Base-by-base conservation (phyloP, 2,329 filamentous ascomycete species). In the Cercospora brassicicola region DNA sequence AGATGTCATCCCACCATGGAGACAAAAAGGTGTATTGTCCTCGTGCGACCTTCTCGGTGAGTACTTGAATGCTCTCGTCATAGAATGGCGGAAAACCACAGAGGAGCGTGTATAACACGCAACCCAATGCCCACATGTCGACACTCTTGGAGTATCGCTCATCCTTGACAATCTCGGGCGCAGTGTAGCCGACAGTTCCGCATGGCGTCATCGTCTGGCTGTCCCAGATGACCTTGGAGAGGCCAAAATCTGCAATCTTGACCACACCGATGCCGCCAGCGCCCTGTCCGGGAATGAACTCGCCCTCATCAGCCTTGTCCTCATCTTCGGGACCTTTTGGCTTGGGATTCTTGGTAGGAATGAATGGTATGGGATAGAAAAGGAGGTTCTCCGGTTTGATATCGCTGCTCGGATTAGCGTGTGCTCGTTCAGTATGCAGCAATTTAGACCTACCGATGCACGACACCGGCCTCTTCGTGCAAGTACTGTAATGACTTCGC, bases 1-100 rank as follows among this genome's bases (percentile, higher is more conserved):
- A 97, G 69, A 99, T 98, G 67, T 97, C 94, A 74, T 99, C 95
- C 95, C 95, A 99, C 95, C 95, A 99, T 0, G 95, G 95, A 2
- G 94, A 98, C 53, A 99, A 83, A 83, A 99, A 99, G 0, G 95
- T 98, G 79, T 95, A 99, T 82, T 98, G 93, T 59, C 95, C 95
- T 76, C 92, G 90, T 31, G 95, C 95, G 18, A 99, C 95, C 84
- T 99, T 99, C 78, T 99, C 94, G 1, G 95, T 98, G 69, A 99
- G 87, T 0, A 96, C 91, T 77, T 97, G 93, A 73, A 99, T 98
- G 76, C 93, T 97, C 82, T 99, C 95, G 74, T 99, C 95, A 80
- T 99, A 97, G 81, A 99, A 99, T 2, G 95, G 95, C 9, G 95
- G 95, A 83, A 99, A 99, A 13, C 95, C 95, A 75, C 95, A 99